A percentile compares a stretch with the other conserved stretches of the same genome.
phyloP scores from a whole-genome alignment of 176 grass and related monocot species.

The Echinochloa phyllopogon region DNA sequence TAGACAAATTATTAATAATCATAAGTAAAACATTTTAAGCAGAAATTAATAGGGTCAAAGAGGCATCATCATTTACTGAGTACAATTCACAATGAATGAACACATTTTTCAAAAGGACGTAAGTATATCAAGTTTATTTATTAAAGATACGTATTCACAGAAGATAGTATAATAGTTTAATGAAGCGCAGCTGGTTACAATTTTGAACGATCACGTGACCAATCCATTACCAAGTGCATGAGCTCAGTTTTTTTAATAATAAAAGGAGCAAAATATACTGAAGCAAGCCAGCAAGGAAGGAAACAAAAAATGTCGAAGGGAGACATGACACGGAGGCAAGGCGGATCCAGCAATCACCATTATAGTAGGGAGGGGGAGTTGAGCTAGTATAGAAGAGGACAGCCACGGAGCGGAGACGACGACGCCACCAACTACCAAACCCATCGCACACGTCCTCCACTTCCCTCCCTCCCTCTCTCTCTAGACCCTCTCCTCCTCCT shows the following conservation, averaged over 20 bases:
- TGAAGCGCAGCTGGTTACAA: neutral
- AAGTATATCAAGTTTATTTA: neutral
- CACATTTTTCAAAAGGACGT: neutral
- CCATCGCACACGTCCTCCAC: slow-evolving; percentile 20
- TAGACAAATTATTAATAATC: no score
- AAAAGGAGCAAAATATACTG: neutral
- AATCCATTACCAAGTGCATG: neutral
- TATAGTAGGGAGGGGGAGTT: neutral
- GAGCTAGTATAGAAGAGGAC: neutral
- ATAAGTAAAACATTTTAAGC: no score
- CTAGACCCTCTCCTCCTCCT: neutral
- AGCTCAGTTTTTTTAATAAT: neutral
- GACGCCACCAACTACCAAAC: slow-evolving; percentile 46
- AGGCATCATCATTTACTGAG: neutral
- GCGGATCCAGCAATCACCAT: slow-evolving; percentile 25
- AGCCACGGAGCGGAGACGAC: neutral
- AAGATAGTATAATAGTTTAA: neutral
- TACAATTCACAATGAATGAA: neutral
- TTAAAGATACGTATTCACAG: neutral
- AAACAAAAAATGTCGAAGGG: neutral
- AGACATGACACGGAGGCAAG: slow-evolving; percentile 1
- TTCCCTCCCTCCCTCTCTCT: neutral
- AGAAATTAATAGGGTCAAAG: neutral
- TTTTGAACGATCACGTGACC: neutral
- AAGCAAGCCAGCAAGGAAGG: neutral